Conservation (phyloP, 2,329 filamentous ascomycete species). For the Diaporthe citri region DNA sequence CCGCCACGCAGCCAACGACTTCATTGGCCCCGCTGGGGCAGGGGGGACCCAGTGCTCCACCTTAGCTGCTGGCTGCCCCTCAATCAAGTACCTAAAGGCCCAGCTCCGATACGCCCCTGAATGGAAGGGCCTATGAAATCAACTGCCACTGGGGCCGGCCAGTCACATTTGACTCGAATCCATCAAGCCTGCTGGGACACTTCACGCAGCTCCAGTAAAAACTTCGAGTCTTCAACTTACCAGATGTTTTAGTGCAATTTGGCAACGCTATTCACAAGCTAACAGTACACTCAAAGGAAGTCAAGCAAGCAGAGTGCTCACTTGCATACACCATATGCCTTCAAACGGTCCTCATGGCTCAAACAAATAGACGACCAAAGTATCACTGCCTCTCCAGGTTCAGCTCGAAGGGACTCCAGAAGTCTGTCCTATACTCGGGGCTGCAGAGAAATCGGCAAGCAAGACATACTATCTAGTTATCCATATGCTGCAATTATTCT, state of each 20-base stretch:
- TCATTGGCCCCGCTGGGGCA: constrained; percentile 13
- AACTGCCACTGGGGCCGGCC: neutral
- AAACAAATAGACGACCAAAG: neutral
- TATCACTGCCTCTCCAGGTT: neutral
- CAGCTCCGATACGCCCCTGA: constrained; percentile 15
- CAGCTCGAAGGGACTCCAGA: neutral
- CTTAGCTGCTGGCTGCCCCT: constrained; percentile 31
- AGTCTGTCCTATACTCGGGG: neutral
- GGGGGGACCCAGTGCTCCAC: constrained; percentile 20
- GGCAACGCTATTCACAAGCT: no score
- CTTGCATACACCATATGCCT: neutral
- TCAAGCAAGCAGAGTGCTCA: neutral
- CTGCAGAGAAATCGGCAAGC: neutral
- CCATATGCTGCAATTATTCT: neutral
- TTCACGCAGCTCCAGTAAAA: neutral
- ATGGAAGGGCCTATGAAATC: constrained; percentile 5
- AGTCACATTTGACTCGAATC: neutral
- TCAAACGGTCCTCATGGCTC: neutral
- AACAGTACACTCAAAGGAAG: neutral
- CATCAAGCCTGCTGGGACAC: neutral
- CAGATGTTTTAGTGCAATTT: neutral
- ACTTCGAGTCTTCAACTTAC: neutral
- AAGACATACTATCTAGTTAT: neutral
- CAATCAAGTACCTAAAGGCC: neutral
- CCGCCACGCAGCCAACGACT: neutral